These are phyloP conservation scores for Saccharomyces cerevisiae DNA, from an alignment of 805 yeast species.

Conservation along the genomic window DNA sequence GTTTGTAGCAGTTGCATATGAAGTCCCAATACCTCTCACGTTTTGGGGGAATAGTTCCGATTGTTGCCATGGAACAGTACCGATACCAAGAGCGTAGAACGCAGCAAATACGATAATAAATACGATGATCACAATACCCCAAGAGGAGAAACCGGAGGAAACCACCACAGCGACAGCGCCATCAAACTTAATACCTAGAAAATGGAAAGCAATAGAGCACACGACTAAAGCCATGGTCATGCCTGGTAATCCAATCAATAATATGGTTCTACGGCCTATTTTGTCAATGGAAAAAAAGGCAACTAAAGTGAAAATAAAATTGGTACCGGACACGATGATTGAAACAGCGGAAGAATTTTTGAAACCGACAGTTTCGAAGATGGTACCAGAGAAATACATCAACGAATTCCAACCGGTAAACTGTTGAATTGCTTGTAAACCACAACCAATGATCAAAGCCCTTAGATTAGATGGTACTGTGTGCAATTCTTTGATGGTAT, in stretches of 20 bases:
- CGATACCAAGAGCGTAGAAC: conserved; percentile 87
- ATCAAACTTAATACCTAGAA: conserved; percentile 54
- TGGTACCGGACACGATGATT: conserved; percentile 86
- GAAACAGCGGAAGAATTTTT: conserved; percentile 89
- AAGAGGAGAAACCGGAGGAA: conserved; percentile 51
- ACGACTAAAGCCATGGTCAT: conserved; percentile 74
- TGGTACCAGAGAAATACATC: conserved; percentile 90
- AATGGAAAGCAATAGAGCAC: conserved; percentile 92
- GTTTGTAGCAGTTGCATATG: conserved; percentile 84
- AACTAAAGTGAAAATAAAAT: conserved; percentile 75
- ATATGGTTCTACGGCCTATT: conserved; percentile 79
- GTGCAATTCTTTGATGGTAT: conserved; percentile 57
- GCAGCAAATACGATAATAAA: conserved; percentile 86
- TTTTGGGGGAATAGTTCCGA: conserved; percentile 89
- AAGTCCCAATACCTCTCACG: conserved; percentile 87
- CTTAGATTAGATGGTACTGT: conserved; percentile 71
- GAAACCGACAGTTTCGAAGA: conserved; percentile 87
- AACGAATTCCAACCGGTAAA: conserved; percentile 94
- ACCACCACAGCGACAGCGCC: conserved; percentile 38
- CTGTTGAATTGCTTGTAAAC: conserved; percentile 92
- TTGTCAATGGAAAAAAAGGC: conserved; percentile 83
- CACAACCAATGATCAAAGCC: conserved; percentile 85
- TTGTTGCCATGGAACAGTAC: conserved; percentile 98
- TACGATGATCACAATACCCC: conserved; percentile 83
- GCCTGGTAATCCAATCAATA: conserved; percentile 74